Base-by-base conservation (phyloP, 192 early-diverging fungal genomes). In the Backusella tuberculispora region DNA sequence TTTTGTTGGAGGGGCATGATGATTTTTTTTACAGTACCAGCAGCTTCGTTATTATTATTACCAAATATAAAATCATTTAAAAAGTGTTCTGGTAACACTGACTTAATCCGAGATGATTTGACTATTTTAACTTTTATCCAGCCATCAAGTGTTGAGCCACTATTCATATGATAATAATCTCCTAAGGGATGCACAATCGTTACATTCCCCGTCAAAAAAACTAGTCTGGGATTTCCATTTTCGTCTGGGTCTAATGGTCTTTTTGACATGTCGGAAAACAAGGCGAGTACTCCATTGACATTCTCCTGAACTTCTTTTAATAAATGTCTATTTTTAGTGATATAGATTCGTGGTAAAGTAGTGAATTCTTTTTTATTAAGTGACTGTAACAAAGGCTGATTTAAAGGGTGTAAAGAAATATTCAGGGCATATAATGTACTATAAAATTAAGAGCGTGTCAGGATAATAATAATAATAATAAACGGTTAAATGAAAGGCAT, bases 41-140 rank as follows among this genome's bases (percentile, higher is more conserved):
- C 63, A 15, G 38, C 63, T 9, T 53, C 50, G 1, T 75, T 50
- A 3, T 45, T 63, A 2, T 40, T 64, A 21, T 74, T 48, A 29
- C 71, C 68, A 12, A 45, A 66, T 37, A 60, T 48, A 8, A 76
- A 69, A 10, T 67, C 71, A 0, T 67, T 42, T 2, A 80, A 0
- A n/a, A 80, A 67, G 14, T 63, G 50, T 5, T 66, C 53, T 14
- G 71, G 66, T 6, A 78, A 70, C 34, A 63, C 42, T 1, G 56
- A 43, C 34, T 70, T 53, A 42, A 78, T 45, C 15, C 63, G 34
- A 1, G 43, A 38, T 12, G 50, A 63, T 19, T 48, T 63, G 13
- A 74, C 17, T 5, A 78, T 69, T 29, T 70, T 73, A 4, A 78
- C 72, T 21, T 78, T 78, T 0, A 78, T 69, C 77, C 77, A 78